Conservation (phyloP, 176 grass and related monocot genomes). For the maize (Zea mays) region Zm-B73-REFERENCE-NAM-5.0 NC_050104.1:158050001-158050500, state of each 20-base stretch:
- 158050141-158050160: not conserved
- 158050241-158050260: slow-evolving; percentile 28
- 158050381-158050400: slow-evolving; percentile 59
- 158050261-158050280: not conserved
- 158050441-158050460: slow-evolving; percentile 91
- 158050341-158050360: not conserved
- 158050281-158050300: not conserved
- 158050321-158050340: not conserved
- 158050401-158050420: slow-evolving; percentile 89
- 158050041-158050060: not conserved
- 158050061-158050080: slow-evolving; percentile 4
- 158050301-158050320: not conserved
- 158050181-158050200: not conserved
- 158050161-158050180: not conserved
- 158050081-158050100: not conserved
- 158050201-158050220: not conserved
- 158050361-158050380: not conserved
- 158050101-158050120: not conserved
- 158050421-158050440: slow-evolving; percentile 90
- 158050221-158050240: no score
- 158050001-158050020: not conserved
- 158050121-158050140: not conserved
- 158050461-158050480: slow-evolving; percentile 71
- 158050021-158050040: slow-evolving; percentile 8
- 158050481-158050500: slow-evolving; percentile 69